These are phyloP conservation scores for Lactifluus echinatus DNA, from an alignment of 768 basidiomycete genomes.

Conservation along the genomic window DNA sequence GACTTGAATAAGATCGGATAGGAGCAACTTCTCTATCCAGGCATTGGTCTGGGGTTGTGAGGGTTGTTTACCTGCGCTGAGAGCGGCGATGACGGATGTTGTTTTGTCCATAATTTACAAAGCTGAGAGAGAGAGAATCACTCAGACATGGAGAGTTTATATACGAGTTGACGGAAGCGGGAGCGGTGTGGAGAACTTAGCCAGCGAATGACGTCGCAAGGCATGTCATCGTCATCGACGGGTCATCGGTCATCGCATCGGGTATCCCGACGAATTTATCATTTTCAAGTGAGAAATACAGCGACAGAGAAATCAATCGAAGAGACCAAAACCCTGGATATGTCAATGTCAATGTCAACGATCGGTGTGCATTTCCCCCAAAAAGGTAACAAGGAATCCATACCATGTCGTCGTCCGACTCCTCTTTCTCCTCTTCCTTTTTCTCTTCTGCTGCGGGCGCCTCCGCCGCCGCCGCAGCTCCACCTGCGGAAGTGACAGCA, in stretches of 20 bases:
- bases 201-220: constrained; percentile 1
- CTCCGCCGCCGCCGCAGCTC: constrained; percentile 54
- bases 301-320: constrained; percentile 73
- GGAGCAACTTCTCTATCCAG: constrained; percentile 48
- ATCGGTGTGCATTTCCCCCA: constrained; percentile 1
- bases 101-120: constrained; percentile 46
- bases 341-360: too few species aligned
- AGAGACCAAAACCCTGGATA: constrained; percentile 98
- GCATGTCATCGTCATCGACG: background rate
- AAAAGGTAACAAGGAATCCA: constrained; percentile 22
- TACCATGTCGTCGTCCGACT: constrained; percentile 88
- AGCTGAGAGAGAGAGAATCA: background rate
- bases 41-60: constrained; percentile 46
- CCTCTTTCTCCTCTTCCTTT: constrained; percentile 83
- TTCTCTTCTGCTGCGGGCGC: constrained; percentile 72
- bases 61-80: constrained; percentile 66
- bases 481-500: constrained; percentile 44
- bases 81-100: constrained; percentile 53
- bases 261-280: too few species aligned
- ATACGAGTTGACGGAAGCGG: background rate
- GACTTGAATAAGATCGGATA: constrained; percentile 39
- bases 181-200: background rate
- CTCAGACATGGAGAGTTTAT: background rate
- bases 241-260: too few species aligned
- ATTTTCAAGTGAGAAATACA: constrained; percentile 10